phyloP scores from a whole-genome alignment of 768 basidiomycete genomes.

The Lyophyllum semitale region DNA sequence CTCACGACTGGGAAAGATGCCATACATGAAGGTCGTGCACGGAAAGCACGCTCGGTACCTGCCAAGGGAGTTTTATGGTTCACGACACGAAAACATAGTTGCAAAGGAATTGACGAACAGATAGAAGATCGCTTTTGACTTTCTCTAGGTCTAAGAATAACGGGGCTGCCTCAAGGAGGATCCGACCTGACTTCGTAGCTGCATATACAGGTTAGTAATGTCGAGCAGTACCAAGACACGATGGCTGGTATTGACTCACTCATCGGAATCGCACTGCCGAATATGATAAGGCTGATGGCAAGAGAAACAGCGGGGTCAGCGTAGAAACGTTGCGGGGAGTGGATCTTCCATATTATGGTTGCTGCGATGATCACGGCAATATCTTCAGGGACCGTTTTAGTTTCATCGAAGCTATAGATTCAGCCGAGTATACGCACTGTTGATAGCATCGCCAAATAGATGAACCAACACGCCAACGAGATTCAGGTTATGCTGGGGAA shows the following conservation, averaged over 20 bases:
- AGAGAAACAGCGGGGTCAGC: slow-evolving; percentile 56
- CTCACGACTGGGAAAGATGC: slow-evolving; percentile 57
- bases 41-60: slow-evolving; percentile 10
- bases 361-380: slow-evolving; percentile 56
- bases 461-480: slow-evolving; percentile 51
- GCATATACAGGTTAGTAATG: background rate
- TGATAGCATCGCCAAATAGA: slow-evolving; percentile 53
- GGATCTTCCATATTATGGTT: slow-evolving; percentile 48
- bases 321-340: slow-evolving; percentile 48
- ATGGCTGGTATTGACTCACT: slow-evolving; percentile 31
- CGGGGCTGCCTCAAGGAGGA: slow-evolving; percentile 54
- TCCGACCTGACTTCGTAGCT: slow-evolving; percentile 50
- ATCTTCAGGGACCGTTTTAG: slow-evolving; percentile 31
- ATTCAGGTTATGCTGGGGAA: slow-evolving; percentile 43
- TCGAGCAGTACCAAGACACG: background rate
- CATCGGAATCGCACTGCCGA: slow-evolving; percentile 51
- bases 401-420: background rate
- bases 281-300: slow-evolving; percentile 53
- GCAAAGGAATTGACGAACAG: slow-evolving; percentile 29
- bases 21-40: slow-evolving; percentile 35
- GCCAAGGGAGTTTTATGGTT: background rate
- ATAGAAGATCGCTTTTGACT: slow-evolving; percentile 47
- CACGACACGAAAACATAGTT: background rate
- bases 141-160: slow-evolving; percentile 50
- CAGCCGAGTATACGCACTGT: slow-evolving; percentile 36